Base-by-base conservation (phyloP, 768 basidiomycete genomes). In the Auriscalpium vulgare region DNA sequence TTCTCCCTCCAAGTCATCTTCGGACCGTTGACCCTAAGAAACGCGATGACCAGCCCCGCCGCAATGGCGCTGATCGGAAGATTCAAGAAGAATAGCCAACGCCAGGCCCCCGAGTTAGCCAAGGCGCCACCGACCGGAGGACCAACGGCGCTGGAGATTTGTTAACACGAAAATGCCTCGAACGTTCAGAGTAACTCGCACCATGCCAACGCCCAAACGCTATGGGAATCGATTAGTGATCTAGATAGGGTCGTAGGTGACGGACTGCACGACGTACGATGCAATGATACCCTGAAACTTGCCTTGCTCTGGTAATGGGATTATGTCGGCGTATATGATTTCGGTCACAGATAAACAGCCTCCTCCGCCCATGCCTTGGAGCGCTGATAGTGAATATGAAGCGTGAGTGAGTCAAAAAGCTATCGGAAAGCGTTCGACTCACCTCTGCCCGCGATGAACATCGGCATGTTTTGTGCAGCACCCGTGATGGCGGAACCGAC, bases 291-390 rank as follows among this genome's bases (percentile, higher is more conserved):
- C 73, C 17, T 65, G 61, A 37, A 63, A 71, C 13, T 59, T 47
- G 0, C 74, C 74, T 1, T 74, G 70, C 49, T 74, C 70, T 0
- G 63, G 53, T 11, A 76, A 67, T 1, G 75, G 70, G 0, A 74
- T 69, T 1, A 75, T 63, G 58, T 76, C 75, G n/a, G 70, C 65
- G 5, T 66, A 62, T 57, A 75, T 59, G 51, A 74, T 72, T 37
- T 69, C 67, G 10, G 67, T 57, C 38, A 67, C 44, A 16, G 62
- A 50, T 10, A 69, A 38, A 45, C 68, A 65, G 2, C 58, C 65
- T 6, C 71, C 72, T 8, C 66, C 66, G 13, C 70, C 71, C 37
- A 69, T 37, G 10, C 72, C 72, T 59, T 72, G 71, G 8, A 73
- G 56, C 4, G 65, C 67, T 68, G 29, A 14, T 6, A n/a, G 10